These are phyloP conservation scores for Entelexis paramagnoliae DNA, from an alignment of 1,139 yeast genomes.

Conservation along the genomic window DNA sequence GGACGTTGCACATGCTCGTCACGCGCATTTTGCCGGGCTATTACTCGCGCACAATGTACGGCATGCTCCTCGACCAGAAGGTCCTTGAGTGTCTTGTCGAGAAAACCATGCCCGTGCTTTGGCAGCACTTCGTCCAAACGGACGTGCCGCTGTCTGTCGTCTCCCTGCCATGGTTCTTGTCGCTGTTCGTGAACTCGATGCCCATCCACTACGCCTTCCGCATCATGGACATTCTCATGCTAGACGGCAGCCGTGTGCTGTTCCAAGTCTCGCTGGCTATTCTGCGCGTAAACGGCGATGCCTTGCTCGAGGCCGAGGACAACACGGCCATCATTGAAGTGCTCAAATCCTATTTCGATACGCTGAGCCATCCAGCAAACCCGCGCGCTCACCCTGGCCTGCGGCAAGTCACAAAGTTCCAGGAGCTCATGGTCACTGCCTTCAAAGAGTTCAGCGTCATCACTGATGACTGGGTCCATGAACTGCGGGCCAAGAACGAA, in stretches of 20 bases:
- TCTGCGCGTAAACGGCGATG: constrained; percentile 76
- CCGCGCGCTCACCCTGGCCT: constrained; percentile 36
- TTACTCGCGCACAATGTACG: constrained; percentile 96
- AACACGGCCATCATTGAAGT: constrained; percentile 87
- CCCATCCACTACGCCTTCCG: constrained; percentile 89
- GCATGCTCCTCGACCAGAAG: constrained; percentile 84
- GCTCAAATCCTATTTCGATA: constrained; percentile 68
- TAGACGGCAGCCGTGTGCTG: constrained; percentile 79
- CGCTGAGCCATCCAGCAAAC: constrained; percentile 41
- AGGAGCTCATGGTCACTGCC: constrained; percentile 80
- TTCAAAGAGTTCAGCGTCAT: constrained; percentile 80
- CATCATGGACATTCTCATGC: constrained; percentile 79
- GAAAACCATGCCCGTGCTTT: constrained; percentile 77
- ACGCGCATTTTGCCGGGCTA: constrained; percentile 87
- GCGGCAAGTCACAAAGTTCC: constrained; percentile 63
- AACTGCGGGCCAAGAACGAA: constrained; percentile 61
- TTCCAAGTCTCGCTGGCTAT: constrained; percentile 93
- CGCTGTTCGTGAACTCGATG: constrained; percentile 83
- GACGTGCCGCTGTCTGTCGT: constrained; percentile 94
- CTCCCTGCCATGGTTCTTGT: constrained; percentile 92
- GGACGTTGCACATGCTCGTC: constrained; percentile 79
- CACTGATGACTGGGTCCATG: constrained; percentile 61
- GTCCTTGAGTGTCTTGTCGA: constrained; percentile 87
- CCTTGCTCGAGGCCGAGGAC: constrained; percentile 66
- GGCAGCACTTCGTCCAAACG: constrained; percentile 66